Evolutionary conservation across 2,329 filamentous ascomycete species (phyloP), one percentile per base, ranked within the genome.

Genomic region (Paradendryphiella salina): DNA sequence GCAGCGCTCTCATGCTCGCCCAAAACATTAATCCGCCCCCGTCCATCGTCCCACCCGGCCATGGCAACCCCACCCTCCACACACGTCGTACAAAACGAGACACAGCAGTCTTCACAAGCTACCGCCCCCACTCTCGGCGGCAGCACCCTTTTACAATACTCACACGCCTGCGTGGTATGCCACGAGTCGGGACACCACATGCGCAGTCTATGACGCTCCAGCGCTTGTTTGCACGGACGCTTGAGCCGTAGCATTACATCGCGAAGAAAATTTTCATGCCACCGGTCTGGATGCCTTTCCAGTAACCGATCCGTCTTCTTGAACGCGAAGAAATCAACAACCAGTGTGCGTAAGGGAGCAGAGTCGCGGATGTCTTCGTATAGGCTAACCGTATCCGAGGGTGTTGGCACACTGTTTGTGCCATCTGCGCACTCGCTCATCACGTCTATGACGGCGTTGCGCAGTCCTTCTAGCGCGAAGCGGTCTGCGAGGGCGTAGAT

Each of bases 291-390:
- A 56, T 80, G 78, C 15, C 65, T 72, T 34, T 74, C 73, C 13
- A 80, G 67, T 13, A 80, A 56, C 15, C 75, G 73, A 56, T 79
- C 78, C 29, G 78, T 80, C 56, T 79, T 79, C 63, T 80, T 80
- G 70, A 79, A 80, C 1, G 76, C 76, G 61, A 80, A 80, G 7
- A 80, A 70, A 53, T 80, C 78, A 26, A 80, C 66, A 11, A 80
- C 68, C 1, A 80, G 66, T 5, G 64, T 60, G 10, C 75, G 61
- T 15, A 80, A 49, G 5, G 73, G 72, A 7, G 74, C 65, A 3
- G 57, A 66, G 31, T 74, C 72, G 35, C 70, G 67, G 37, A 79
- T 74, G 1, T 60, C 59, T 32, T 77, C 75, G 67, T 79, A 80
- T 15, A 80, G 63, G 29, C 79, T 75, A 60, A 73, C 73, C 8